Conservation (phyloP, 345 rosid species). For the Sisymbrium altissimum region DNA sequence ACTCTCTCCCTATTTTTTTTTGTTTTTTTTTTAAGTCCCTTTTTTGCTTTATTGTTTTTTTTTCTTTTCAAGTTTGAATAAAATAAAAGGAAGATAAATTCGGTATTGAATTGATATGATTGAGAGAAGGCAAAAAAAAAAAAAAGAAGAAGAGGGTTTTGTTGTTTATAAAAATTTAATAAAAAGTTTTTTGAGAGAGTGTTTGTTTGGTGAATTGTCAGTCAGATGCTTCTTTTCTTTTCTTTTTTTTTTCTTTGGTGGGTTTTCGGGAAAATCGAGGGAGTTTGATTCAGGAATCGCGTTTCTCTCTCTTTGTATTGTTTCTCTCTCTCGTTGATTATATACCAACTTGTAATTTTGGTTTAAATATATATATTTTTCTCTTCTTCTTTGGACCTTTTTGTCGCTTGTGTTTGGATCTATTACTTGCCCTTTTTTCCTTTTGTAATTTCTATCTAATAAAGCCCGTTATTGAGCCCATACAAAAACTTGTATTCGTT, state of each 20-base stretch:
- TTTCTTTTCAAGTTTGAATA: no score
- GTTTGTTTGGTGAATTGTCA: conserved; percentile 44
- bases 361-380: not conserved
- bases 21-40: no score
- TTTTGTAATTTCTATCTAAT: not conserved
- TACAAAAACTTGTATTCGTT: not conserved
- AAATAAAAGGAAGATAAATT: no score
- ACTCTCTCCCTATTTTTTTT: not conserved
- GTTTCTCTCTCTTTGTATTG: conserved; percentile 23
- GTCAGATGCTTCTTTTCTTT: conserved; percentile 37
- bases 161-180: no score
- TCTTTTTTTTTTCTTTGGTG: conserved; percentile 7
- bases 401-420: conserved; percentile 31
- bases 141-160: no score
- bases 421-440: not conserved
- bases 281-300: conserved; percentile 32
- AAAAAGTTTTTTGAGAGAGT: not conserved
- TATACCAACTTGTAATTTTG: not conserved
- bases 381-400: not conserved
- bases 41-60: no score
- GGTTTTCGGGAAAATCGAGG: conserved; percentile 31
- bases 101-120: no score
- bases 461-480: conserved; percentile 1
- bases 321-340: conserved; percentile 10
- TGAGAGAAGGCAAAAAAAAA: no score